phyloP scores from a whole-genome alignment of 2,329 filamentous ascomycete species.

The Talaromyces sp. region DNA sequence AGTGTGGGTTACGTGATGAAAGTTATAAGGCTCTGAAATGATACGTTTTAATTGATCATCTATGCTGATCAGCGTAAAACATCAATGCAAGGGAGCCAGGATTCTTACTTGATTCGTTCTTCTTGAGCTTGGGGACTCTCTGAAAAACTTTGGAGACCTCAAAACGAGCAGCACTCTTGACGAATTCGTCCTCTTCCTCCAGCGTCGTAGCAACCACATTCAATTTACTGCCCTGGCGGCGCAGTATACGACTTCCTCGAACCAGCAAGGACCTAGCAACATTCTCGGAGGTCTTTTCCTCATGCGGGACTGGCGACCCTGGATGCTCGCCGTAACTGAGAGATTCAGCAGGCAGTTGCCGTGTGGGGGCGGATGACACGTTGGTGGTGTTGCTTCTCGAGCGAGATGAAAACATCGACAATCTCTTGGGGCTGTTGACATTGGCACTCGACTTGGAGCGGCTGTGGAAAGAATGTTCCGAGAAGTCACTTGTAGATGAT shows the following conservation, averaged over 20 bases:
- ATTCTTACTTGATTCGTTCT: constrained; percentile 37
- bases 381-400: constrained; percentile 49
- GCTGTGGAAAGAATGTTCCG: constrained; percentile 33
- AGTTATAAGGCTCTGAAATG: constrained; percentile 63
- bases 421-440: constrained; percentile 37
- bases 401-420: constrained; percentile 39
- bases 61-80: constrained; percentile 21
- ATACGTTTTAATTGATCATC: constrained; percentile 45
- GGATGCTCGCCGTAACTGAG: constrained; percentile 35
- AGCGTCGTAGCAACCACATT: constrained; percentile 41
- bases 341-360: constrained; percentile 46
- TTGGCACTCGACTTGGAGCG: constrained; percentile 37
- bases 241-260: constrained; percentile 47
- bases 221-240: constrained; percentile 47
- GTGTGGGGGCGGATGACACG: constrained; percentile 44
- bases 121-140: constrained; percentile 28
- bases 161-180: constrained; percentile 28
- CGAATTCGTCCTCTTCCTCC: constrained; percentile 39
- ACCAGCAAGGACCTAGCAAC: constrained; percentile 41
- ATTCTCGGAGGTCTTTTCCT: constrained; percentile 35
- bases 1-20: constrained; percentile 62
- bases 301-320: constrained; percentile 27
- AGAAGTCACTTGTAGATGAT: constrained; percentile 32
- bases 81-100: not conserved
- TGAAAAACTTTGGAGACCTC: constrained; percentile 34